Evolutionary conservation across 2,329 filamentous ascomycete species (phyloP), one percentile per base, ranked within the genome.

Genomic region (Paraphaeosphaeria minitans): DNA sequence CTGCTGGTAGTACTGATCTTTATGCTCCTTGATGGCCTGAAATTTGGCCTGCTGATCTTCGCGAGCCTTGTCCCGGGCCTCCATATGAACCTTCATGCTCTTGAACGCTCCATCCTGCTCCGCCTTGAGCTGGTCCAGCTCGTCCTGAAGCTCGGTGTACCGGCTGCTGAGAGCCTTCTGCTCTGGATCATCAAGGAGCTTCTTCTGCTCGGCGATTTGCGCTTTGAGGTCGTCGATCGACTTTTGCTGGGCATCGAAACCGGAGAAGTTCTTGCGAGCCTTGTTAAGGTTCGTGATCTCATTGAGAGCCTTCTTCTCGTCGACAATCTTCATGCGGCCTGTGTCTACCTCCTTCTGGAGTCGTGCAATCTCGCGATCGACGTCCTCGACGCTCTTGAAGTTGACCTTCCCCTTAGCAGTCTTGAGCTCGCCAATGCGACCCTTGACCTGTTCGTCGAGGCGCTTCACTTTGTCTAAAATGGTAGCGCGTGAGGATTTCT

Each of bases 31-130:
- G 73, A 97, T 88, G 57, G 88, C 89, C 59, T 84, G 78, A 78
- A 88, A 97, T 78, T 94, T 96, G 75, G 90, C 88, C 78, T 96
- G 90, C 80, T 97, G 92, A 75, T 95, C 89, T 59, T 86, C 86
- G 71, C 96, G 90, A 53, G 95, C 86, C 81, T 89, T 92, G 75
- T 87, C 89, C 63, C 91, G 89, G 82, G 97, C 91, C 70, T 97
- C 94, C 57, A 91, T 89, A 63, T 98, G 87, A 57, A 84, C 79
- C 68, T 92, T 93, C 60, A 97, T 82, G 81, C 88, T 91, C 85
- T 96, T 96, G 86, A 90, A 96, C 37, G 89, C 92, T 66, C 89
- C 87, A 72, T 98, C 93, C 79, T 97, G 92, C 82, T 97, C 91
- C 49, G 89, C 90, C 83, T 96, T 97, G 82, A 99, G 91, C 60